Conservation (phyloP, 2,329 filamentous ascomycete species). For the Salinomyces thailandicus region DNA sequence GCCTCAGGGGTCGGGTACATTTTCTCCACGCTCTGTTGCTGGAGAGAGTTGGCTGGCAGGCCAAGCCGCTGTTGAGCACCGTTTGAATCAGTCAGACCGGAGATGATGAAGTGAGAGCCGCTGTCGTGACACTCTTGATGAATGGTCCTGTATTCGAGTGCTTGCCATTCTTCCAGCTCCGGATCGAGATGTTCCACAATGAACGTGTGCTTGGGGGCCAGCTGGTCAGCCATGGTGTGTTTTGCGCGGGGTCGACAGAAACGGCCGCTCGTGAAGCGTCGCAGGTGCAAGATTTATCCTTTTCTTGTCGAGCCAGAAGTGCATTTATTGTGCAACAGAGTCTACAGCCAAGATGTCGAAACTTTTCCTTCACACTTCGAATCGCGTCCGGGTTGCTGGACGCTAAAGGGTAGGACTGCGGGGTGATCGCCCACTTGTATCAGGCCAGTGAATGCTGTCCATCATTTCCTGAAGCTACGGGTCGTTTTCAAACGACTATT, state of each 20-base stretch:
- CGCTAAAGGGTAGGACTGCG: slow-evolving; percentile 2
- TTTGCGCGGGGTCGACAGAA: no score
- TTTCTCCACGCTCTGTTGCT: slow-evolving; percentile 58
- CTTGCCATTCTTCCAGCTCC: slow-evolving; percentile 88
- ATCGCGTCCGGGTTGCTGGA: neutral
- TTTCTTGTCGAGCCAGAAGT: no score
- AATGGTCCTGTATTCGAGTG: slow-evolving; percentile 83
- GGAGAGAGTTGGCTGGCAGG: slow-evolving; percentile 7
- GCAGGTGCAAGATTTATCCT: no score
- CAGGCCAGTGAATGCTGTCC: neutral
- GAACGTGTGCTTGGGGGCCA: slow-evolving; percentile 51
- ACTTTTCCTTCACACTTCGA: neutral
- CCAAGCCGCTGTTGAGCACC: slow-evolving; percentile 7
- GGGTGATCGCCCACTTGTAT: neutral
- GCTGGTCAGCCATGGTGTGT: neutral
- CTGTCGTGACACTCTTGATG: slow-evolving; percentile 64
- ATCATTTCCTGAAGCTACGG: no score
- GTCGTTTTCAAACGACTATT: no score
- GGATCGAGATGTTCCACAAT: slow-evolving; percentile 95
- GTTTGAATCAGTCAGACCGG: slow-evolving; percentile 33
- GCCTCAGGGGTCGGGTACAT: slow-evolving; percentile 53
- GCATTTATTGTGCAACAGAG: no score
- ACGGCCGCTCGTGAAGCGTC: no score
- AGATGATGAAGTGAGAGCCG: slow-evolving; percentile 40
- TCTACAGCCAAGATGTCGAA: neutral